Percentiles rank a stretch among this genome's conserved stretches.
Evolutionary conservation across 306 rosid genomes (phyloP).

Genomic region (Datisca glomerata): DNA sequence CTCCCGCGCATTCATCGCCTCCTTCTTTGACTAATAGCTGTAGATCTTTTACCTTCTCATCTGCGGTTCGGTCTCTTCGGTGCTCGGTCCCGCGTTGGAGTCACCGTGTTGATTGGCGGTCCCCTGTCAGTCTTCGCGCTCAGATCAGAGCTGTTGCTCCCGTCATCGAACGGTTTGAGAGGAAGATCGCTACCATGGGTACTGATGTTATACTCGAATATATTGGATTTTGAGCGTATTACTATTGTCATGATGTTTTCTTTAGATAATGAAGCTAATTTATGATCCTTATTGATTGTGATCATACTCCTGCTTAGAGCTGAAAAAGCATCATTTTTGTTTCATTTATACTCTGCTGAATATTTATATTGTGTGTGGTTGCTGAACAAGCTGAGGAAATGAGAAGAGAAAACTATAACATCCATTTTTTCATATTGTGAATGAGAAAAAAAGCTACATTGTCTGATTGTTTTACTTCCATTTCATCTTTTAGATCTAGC

Average conservation of each 20-base stretch:
- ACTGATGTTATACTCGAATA: not conserved
- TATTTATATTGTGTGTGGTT: no score
- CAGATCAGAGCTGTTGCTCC: slow-evolving; percentile 87
- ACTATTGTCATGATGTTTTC: not conserved
- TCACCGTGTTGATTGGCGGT: slow-evolving; percentile 61
- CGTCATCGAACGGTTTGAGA: slow-evolving; percentile 52
- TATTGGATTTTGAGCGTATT: not conserved
- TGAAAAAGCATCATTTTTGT: no score
- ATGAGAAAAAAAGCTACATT: no score
- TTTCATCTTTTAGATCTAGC: not conserved
- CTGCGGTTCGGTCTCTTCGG: slow-evolving; percentile 24
- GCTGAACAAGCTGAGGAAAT: no score
- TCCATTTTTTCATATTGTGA: no score
- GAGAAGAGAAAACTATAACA: no score
- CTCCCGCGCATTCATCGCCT: slow-evolving; percentile 8
- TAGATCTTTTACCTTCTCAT: slow-evolving; percentile 28
- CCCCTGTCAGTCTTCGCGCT: slow-evolving; percentile 49
- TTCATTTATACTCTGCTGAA: no score
- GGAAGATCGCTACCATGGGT: slow-evolving; percentile 79
- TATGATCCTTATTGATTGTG: not conserved
- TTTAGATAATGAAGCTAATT: not conserved
- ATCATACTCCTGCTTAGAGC: not conserved
- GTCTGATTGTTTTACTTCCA: no score
- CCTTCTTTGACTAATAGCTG: slow-evolving; percentile 1
- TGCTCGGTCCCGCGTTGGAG: slow-evolving; percentile 52